Evolutionary conservation across 495 filamentous ascomycete genomes (phyloP).

Genomic region (Staphylotrichum tortipilum): DNA sequence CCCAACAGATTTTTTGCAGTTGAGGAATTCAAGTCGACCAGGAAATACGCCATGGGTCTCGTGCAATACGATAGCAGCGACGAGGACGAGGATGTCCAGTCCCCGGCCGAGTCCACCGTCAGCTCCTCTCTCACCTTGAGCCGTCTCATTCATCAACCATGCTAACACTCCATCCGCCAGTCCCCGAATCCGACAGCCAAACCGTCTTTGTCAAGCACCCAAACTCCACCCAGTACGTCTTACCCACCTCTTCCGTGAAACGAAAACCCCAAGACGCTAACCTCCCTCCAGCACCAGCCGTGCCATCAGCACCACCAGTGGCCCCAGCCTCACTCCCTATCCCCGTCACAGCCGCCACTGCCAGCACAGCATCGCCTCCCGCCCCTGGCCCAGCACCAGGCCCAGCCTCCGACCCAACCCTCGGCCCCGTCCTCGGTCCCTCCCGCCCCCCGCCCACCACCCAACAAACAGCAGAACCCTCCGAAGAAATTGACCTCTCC

Average conservation of each 20-base stretch:
- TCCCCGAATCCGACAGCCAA: neutral
- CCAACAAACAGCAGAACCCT: neutral
- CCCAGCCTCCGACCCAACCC: slow-evolving; percentile 1
- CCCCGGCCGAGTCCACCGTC: neutral
- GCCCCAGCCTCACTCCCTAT: neutral
- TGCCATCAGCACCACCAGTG: neutral
- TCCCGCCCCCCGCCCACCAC: slow-evolving; percentile 7
- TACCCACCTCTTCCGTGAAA: too few relatives aligned
- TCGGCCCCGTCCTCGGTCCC: slow-evolving; percentile 28
- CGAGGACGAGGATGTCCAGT: slow-evolving; percentile 51
- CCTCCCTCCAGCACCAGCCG: neutral
- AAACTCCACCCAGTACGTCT: neutral
- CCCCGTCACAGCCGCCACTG: neutral
- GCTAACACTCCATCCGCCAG: slow-evolving; percentile 9
- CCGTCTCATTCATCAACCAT: neutral
- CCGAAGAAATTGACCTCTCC: slow-evolving; percentile 15
- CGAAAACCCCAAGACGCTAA: too few relatives aligned
- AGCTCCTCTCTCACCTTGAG: neutral
- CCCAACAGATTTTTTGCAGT: too few relatives aligned
- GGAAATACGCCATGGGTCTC: slow-evolving; percentile 48
- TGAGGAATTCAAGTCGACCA: too few relatives aligned
- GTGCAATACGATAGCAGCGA: slow-evolving; percentile 71
- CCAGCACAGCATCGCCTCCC: neutral
- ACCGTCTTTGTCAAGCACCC: neutral
- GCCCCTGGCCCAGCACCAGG: neutral